These are phyloP conservation scores for Plasmodium malariae DNA, from an alignment of 169 alveolate species.

Conservation along the genomic window DNA sequence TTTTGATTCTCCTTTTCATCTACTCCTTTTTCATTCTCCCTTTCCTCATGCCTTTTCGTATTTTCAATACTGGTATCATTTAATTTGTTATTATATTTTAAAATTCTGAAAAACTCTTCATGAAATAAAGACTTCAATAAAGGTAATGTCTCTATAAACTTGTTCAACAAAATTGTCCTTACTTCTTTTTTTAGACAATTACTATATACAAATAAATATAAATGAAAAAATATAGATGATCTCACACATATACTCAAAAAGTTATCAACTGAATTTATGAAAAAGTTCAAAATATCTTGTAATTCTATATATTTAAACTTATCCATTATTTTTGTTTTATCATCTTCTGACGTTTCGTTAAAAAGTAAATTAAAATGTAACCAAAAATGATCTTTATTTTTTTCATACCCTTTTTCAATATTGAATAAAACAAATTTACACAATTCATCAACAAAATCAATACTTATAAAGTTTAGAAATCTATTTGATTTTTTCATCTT, in stretches of 20 bases:
- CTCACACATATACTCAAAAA: constrained; percentile 64
- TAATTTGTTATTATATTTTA: constrained; percentile 56
- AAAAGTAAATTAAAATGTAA: constrained; percentile 9
- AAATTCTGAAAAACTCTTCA: constrained; percentile 69
- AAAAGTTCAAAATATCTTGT: constrained; percentile 31
- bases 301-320: constrained; percentile 23
- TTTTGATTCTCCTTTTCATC: neutral
- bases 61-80: neutral
- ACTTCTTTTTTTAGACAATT: constrained; percentile 57
- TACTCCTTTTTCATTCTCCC: neutral
- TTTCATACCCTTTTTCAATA: constrained; percentile 49
- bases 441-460: constrained; percentile 45
- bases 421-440: constrained; percentile 41
- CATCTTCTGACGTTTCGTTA: constrained; percentile 19
- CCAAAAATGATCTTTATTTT: constrained; percentile 51
- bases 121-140: constrained; percentile 53
- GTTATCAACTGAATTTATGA: constrained; percentile 61
- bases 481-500: constrained; percentile 48
- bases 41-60: neutral
- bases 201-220: constrained; percentile 41
- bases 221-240: constrained; percentile 67
- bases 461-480: constrained; percentile 52
- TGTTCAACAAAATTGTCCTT: constrained; percentile 31
- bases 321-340: constrained; percentile 22
- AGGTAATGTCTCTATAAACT: constrained; percentile 37